Evolutionary conservation across 345 rosid species (phyloP), one percentile per base, ranked within the genome.

Genomic region (Murraya koenigii): DNA sequence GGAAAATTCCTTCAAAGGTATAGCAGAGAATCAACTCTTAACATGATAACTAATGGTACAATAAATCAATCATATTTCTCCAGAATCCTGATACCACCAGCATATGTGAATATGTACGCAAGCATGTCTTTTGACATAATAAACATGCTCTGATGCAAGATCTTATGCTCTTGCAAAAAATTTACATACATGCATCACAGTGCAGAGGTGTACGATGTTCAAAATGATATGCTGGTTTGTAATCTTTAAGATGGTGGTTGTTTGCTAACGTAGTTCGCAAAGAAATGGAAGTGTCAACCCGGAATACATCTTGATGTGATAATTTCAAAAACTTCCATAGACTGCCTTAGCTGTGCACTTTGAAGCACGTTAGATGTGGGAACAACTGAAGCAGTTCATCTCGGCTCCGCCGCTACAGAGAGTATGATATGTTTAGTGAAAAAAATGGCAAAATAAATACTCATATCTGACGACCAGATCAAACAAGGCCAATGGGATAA

Each of bases 281-380:
- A 72, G 23, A 59, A 36, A 75, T 63, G 61, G 49, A n/a, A 56
- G 32, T 35, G 14, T 56, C 49, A 1, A 20, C 17, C 10, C 7
- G 10, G 44, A n/a, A 14, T 44, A 44, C 73, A 69, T 30, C 56
- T 69, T 26, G 38, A 47, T 49, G 39, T 33, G 39, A 59, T 72
- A 13, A 73, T 39, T 23, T 76, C 44, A 78, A 72, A 69, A 52
- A 25, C 64, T 77, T 56, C 77, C 19, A 8, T 60, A 66, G 32
- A 36, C 20, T 71, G 83, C 32, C 39, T 89, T 82, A 95, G 91
- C 97, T 95, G 78, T 95, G 99, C 56, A 95, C 97, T 83, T 90
- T 95, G 90, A 95, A 93, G 84, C 98, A 93, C 59, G 59, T 87
- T 66, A 93, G 82, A 77, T 62, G 82, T 49, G 97, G 99, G 84